These are phyloP conservation scores for Incumbomyces delicatus DNA, from an alignment of 2,329 filamentous ascomycete genomes.

Conservation along the genomic window DNA sequence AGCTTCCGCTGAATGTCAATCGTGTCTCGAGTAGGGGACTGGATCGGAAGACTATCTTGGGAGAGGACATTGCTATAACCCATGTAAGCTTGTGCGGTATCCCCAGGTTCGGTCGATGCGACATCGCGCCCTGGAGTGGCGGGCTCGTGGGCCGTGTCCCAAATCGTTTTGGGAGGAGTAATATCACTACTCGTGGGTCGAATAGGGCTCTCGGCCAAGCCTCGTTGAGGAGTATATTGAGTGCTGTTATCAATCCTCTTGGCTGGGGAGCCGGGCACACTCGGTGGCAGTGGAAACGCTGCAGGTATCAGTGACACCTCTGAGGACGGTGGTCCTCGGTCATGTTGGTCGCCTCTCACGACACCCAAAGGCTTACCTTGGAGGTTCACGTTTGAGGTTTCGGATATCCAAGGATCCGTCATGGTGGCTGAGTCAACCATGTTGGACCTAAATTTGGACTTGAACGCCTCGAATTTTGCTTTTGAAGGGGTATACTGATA, in stretches of 20 bases:
- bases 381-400: slow-evolving; percentile 12
- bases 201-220: slow-evolving; percentile 23
- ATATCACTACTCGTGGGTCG: slow-evolving; percentile 22
- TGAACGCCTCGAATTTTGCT: slow-evolving; percentile 5
- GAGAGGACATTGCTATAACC: slow-evolving; percentile 25
- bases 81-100: slow-evolving; percentile 7
- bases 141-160: slow-evolving; percentile 34
- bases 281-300: slow-evolving; percentile 20
- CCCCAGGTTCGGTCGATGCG: slow-evolving; percentile 5
- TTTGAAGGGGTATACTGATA: slow-evolving; percentile 13
- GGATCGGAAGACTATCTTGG: slow-evolving; percentile 14
- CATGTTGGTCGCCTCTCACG: not conserved
- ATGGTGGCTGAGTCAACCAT: slow-evolving; percentile 55
- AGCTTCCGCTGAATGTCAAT: not conserved
- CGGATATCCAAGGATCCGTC: slow-evolving; percentile 49
- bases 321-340: slow-evolving; percentile 9
- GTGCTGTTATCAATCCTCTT: slow-evolving; percentile 31
- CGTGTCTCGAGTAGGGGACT: slow-evolving; percentile 11
- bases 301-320: slow-evolving; percentile 1
- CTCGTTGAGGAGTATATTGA: slow-evolving; percentile 34
- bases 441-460: slow-evolving; percentile 21
- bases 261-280: slow-evolving; percentile 17
- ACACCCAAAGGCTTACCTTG: slow-evolving; percentile 17
- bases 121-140: slow-evolving; percentile 14
- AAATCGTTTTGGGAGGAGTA: slow-evolving; percentile 33